Conservation (phyloP, 805 yeast genomes). For the Zygoascus flipseniorum region DNA sequence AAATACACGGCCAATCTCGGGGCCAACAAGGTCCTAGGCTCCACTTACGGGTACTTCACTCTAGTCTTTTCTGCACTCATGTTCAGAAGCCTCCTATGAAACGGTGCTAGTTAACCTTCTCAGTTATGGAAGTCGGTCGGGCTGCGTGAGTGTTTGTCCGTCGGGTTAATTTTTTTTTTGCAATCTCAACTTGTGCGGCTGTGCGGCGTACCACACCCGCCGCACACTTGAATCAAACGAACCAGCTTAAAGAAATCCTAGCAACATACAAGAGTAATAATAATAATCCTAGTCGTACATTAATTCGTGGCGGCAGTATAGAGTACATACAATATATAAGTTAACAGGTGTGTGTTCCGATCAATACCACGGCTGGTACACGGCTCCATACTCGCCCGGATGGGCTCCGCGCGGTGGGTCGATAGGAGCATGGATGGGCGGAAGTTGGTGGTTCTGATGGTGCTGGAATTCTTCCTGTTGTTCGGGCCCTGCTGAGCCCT, state of each 20-base stretch:
- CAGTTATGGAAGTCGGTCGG: no score
- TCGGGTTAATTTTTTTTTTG: neutral
- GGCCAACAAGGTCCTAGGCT: neutral
- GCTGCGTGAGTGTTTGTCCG: neutral
- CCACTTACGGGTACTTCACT: neutral
- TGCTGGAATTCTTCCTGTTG: conserved; percentile 1
- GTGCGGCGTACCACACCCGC: neutral
- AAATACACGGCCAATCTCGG: neutral
- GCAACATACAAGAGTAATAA: neutral
- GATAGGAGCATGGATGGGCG: neutral
- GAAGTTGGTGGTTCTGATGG: neutral
- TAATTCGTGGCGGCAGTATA: neutral
- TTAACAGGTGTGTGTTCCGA: neutral
- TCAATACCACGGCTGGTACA: neutral
- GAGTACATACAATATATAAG: neutral
- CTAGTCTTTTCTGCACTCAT: neutral
- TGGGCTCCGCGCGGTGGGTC: neutral
- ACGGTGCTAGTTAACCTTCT: neutral
- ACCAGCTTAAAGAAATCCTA: neutral
- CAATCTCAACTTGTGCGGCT: neutral
- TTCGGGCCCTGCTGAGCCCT: neutral
- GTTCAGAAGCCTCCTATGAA: neutral
- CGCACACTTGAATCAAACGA: neutral
- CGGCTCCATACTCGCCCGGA: neutral
- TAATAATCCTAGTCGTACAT: neutral